These are phyloP conservation scores for Albophoma yamanashiensis DNA, from an alignment of 2,329 filamentous ascomycete genomes.

Conservation along the genomic window DNA sequence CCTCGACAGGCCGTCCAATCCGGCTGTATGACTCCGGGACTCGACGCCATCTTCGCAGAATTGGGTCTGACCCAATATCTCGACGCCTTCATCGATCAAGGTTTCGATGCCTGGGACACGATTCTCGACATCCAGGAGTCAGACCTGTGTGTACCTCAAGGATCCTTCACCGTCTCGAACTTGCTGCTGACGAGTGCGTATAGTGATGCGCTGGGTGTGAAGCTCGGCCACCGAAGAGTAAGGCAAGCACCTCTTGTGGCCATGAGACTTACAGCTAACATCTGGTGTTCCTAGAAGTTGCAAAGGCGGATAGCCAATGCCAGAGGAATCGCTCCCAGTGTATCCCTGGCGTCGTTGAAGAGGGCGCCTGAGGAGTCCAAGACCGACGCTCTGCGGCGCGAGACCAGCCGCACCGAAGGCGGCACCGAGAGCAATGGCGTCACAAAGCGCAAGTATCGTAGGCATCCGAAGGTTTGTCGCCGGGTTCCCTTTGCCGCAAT, in stretches of 20 bases:
- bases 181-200: constrained; percentile 11
- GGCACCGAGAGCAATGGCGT: constrained; percentile 32
- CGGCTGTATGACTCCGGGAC: constrained; percentile 39
- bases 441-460: constrained; percentile 63
- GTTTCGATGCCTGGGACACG: constrained; percentile 78
- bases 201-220: constrained; percentile 64
- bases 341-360: constrained; percentile 38
- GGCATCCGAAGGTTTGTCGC: constrained; percentile 57
- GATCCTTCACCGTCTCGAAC: background rate
- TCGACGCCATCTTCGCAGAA: constrained; percentile 59
- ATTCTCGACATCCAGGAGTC: constrained; percentile 77
- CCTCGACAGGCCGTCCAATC: constrained; percentile 1
- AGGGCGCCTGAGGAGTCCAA: constrained; percentile 43
- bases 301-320: constrained; percentile 72
- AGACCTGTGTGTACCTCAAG: constrained; percentile 52
- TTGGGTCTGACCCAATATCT: constrained; percentile 72
- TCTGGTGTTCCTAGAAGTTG: constrained; percentile 51
- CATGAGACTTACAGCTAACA: constrained; percentile 6
- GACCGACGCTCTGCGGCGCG: constrained; percentile 40
- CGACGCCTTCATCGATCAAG: constrained; percentile 61
- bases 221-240: constrained; percentile 72
- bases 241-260: constrained; percentile 1
- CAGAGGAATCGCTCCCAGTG: constrained; percentile 48
- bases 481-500: background rate
- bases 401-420: constrained; percentile 34